These are phyloP conservation scores for Fagopyrum tataricum DNA, from an alignment of 148 eudicot genomes.

Conservation along the genomic window DNA sequence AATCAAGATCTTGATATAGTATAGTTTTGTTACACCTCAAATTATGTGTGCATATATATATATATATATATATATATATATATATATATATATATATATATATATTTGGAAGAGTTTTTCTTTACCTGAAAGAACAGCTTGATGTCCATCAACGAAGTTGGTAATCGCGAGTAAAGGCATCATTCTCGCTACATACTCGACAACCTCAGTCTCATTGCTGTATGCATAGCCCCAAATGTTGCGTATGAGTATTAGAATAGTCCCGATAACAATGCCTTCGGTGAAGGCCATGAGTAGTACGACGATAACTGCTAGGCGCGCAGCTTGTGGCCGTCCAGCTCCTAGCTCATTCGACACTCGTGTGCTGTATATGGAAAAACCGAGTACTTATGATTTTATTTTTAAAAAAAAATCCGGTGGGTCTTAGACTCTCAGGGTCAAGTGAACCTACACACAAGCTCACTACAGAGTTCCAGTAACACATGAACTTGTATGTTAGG, in stretches of 20 bases:
- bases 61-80: too few species aligned
- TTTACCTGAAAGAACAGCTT: slow-evolving; percentile 52
- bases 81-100: too few species aligned
- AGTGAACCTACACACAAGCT: background rate
- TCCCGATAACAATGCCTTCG: slow-evolving; percentile 32
- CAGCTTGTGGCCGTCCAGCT: slow-evolving; percentile 47
- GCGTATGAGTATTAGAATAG: slow-evolving; percentile 33
- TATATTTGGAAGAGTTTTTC: too few species aligned
- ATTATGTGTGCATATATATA: background rate
- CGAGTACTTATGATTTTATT: background rate
- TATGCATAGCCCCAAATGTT: slow-evolving; percentile 56
- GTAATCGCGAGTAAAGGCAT: slow-evolving; percentile 31
- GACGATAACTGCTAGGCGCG: slow-evolving; percentile 44
- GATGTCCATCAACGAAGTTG: slow-evolving; percentile 29
- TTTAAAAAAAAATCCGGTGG: too few species aligned
- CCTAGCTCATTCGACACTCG: slow-evolving; percentile 68
- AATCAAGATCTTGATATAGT: background rate
- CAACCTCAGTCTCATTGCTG: slow-evolving; percentile 40
- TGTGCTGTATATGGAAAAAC: slow-evolving; percentile 23
- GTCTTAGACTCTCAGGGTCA: too few species aligned
- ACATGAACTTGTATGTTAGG: too few species aligned
- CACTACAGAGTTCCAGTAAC: too few species aligned
- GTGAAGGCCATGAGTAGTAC: slow-evolving; percentile 28
- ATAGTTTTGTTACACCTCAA: background rate
- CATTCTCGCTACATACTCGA: slow-evolving; percentile 45